These are phyloP conservation scores for Pseudevernia furfuracea DNA, from an alignment of 495 filamentous ascomycete genomes.

Conservation along the genomic window DNA sequence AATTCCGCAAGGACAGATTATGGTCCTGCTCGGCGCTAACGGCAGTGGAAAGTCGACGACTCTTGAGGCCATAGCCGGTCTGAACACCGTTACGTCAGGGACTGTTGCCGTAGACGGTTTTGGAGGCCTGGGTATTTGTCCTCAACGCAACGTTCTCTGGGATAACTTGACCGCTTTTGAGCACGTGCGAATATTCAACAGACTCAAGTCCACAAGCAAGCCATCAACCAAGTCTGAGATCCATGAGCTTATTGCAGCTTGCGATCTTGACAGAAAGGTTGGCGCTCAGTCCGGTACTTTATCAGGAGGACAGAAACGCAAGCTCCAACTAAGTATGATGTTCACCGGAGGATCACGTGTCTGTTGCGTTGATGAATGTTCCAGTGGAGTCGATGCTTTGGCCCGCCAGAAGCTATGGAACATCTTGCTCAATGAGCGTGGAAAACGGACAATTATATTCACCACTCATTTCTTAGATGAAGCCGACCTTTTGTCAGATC, in stretches of 20 bases:
- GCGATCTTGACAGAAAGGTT: slow-evolving; percentile 64
- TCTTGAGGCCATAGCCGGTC: slow-evolving; percentile 74
- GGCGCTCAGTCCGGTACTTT: slow-evolving; percentile 59
- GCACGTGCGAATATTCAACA: slow-evolving; percentile 71
- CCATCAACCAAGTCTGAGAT: slow-evolving; percentile 48
- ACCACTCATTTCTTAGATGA: slow-evolving; percentile 83
- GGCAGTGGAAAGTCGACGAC: slow-evolving; percentile 84
- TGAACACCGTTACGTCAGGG: slow-evolving; percentile 62
- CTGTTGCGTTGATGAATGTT: slow-evolving; percentile 85
- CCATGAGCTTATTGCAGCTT: slow-evolving; percentile 49
- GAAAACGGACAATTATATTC: slow-evolving; percentile 67
- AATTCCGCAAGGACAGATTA: slow-evolving; percentile 66
- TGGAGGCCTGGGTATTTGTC: slow-evolving; percentile 77
- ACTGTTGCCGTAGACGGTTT: slow-evolving; percentile 62
- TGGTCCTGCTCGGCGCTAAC: slow-evolving; percentile 77
- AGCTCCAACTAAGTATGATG: slow-evolving; percentile 91
- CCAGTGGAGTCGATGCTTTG: slow-evolving; percentile 73
- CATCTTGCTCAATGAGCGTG: slow-evolving; percentile 73
- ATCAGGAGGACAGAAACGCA: slow-evolving; percentile 82
- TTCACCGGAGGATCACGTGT: slow-evolving; percentile 75
- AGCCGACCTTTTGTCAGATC: slow-evolving; percentile 66
- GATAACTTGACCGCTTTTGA: slow-evolving; percentile 73
- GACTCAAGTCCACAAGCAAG: slow-evolving; percentile 54
- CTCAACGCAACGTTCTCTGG: slow-evolving; percentile 88
- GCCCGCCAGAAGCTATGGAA: slow-evolving; percentile 82